phyloP scores from a whole-genome alignment of 1,284 basidiomycete species.

The Trametes versicolor region DNA sequence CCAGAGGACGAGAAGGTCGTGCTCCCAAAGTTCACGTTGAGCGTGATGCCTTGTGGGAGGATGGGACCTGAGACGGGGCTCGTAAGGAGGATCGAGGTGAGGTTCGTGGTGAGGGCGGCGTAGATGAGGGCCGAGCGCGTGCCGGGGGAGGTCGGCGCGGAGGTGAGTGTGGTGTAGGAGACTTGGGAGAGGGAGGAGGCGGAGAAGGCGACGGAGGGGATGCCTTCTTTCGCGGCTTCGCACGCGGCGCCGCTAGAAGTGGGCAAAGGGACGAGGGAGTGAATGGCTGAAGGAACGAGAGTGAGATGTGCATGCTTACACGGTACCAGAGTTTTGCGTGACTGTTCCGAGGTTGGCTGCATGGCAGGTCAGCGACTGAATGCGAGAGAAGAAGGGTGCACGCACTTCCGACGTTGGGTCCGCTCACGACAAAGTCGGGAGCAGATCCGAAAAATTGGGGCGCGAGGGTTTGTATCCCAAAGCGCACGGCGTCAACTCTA shows the following conservation, averaged over 20 bases:
- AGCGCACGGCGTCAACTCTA: constrained; percentile 53
- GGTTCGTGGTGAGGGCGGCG: constrained; percentile 51
- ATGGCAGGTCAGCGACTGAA: constrained; percentile 1
- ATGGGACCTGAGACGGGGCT: constrained; percentile 51
- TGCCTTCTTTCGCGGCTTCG: constrained; percentile 55
- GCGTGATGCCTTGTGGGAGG: constrained; percentile 50
- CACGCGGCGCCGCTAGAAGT: constrained; percentile 56
- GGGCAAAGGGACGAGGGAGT: background rate
- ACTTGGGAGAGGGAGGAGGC: constrained; percentile 50
- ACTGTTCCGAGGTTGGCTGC: constrained; percentile 52
- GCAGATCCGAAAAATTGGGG: constrained; percentile 51
- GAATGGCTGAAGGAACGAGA: background rate
- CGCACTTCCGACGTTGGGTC: constrained; percentile 61
- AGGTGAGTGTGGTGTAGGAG: constrained; percentile 56
- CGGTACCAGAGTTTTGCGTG: constrained; percentile 54
- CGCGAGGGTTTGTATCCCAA: constrained; percentile 57
- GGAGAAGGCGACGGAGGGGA: constrained; percentile 62
- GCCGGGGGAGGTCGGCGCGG: constrained; percentile 43
- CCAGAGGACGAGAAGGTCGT: constrained; percentile 40
- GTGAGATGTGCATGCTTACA: constrained; percentile 47
- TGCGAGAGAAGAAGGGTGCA: constrained; percentile 12
- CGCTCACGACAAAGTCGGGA: constrained; percentile 62
- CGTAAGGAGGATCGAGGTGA: constrained; percentile 49
- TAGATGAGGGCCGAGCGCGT: constrained; percentile 52
- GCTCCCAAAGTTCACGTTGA: constrained; percentile 63